phyloP scores from a whole-genome alignment of 179 eudicot species.

The Amaranthus tricolor region DNA sequence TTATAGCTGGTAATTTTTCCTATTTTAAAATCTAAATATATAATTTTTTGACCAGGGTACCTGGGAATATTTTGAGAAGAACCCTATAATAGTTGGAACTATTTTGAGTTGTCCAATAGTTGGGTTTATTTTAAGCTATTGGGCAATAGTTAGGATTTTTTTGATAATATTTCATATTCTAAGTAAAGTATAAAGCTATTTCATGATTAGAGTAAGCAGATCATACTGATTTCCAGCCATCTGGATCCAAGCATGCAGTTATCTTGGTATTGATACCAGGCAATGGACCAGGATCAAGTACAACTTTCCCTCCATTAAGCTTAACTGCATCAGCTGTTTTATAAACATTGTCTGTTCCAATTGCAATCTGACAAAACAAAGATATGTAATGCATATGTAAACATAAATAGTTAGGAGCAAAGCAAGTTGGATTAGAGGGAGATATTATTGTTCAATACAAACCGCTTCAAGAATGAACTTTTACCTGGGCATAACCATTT shows the following conservation, averaged over 20 bases:
- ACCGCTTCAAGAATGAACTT: background rate
- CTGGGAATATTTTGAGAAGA: too few species aligned
- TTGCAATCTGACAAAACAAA: conserved; percentile 56
- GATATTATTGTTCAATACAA: conserved; percentile 11
- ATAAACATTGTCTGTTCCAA: conserved; percentile 74
- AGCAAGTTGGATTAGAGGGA: background rate
- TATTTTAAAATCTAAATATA: too few species aligned
- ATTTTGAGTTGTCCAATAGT: too few species aligned
- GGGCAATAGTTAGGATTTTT: too few species aligned
- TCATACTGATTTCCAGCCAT: conserved; percentile 80
- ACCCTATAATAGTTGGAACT: too few species aligned
- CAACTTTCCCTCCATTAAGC: conserved; percentile 57
- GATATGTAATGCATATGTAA: background rate
- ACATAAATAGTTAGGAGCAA: background rate
- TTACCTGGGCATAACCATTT: conserved; percentile 75
- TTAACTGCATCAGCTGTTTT: conserved; percentile 66
- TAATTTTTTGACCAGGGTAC: too few species aligned
- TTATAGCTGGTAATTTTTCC: too few species aligned
- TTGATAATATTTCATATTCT: too few species aligned
- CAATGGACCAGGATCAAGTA: conserved; percentile 68
- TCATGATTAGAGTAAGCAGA: conserved; percentile 17
- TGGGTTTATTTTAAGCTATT: too few species aligned
- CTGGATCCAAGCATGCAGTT: conserved; percentile 81
- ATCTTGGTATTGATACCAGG: conserved; percentile 74
- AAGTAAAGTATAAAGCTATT: background rate